phyloP scores from a whole-genome alignment of 495 filamentous ascomycete species.

The Aspergillus mulundensis region DNA sequence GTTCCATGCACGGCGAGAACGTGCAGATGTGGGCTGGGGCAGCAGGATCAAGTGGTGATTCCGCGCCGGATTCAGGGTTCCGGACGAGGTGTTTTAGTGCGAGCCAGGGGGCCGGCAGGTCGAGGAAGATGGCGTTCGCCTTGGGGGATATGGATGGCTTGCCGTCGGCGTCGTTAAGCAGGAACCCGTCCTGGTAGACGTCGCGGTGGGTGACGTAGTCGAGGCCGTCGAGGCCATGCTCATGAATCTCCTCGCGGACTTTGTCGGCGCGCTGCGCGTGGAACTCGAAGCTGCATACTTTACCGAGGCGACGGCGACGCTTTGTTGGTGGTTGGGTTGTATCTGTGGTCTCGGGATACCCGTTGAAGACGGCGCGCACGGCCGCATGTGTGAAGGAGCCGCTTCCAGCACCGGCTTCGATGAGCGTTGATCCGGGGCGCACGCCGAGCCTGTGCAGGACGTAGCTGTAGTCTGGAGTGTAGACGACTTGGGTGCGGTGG shows the following conservation, averaged over 20 bases:
- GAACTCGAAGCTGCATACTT: conserved; percentile 92
- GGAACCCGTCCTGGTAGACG: conserved; percentile 84
- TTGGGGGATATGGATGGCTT: conserved; percentile 42
- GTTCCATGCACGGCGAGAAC: conserved; percentile 95
- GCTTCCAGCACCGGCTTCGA: conserved; percentile 93
- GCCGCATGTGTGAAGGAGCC: conserved; percentile 94
- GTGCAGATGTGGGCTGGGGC: conserved; percentile 74
- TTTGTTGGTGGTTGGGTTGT: conserved; percentile 9
- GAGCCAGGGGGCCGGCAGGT: conserved; percentile 89
- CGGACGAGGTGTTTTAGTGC: conserved; percentile 82
- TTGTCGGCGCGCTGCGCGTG: conserved; percentile 72
- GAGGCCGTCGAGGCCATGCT: conserved; percentile 67
- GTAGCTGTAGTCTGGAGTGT: conserved; percentile 96
- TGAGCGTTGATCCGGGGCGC: conserved; percentile 71
- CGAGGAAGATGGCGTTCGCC: conserved; percentile 83
- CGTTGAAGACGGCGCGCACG: conserved; percentile 81
- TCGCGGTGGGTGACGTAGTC: conserved; percentile 87
- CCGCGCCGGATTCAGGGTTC: conserved; percentile 32
- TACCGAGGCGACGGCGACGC: conserved; percentile 48
- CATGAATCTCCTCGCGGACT: conserved; percentile 65
- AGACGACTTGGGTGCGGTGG: conserved; percentile 95
- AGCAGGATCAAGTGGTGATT: conserved; percentile 66
- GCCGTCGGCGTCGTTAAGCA: conserved; percentile 46
- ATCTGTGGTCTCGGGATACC: conserved; percentile 50
- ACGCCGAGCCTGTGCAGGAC: conserved; percentile 83